Evolutionary conservation across 2,329 filamentous ascomycete species (phyloP).

Genomic region (Fusarium concolor): DNA sequence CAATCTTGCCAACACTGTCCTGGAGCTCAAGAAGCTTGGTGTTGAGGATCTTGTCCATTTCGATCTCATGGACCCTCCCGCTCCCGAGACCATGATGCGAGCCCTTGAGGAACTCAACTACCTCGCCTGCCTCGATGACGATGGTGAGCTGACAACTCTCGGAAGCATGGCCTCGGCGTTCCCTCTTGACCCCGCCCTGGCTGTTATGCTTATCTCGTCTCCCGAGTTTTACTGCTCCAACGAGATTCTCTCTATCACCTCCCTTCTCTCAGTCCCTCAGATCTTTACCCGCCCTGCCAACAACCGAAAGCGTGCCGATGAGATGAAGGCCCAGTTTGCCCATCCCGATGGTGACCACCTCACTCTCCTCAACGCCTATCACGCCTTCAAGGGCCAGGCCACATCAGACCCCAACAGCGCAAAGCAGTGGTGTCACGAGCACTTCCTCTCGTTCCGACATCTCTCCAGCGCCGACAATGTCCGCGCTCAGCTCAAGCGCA

Average conservation of each 20-base stretch:
- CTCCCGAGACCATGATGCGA: slow-evolving; percentile 98
- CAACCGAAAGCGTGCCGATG: slow-evolving; percentile 90
- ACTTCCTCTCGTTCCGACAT: slow-evolving; percentile 91
- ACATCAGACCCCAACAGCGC: slow-evolving; percentile 70
- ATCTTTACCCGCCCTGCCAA: slow-evolving; percentile 89
- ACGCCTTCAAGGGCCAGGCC: slow-evolving; percentile 87
- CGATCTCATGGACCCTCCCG: slow-evolving; percentile 97
- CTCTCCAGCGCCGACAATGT: slow-evolving; percentile 95
- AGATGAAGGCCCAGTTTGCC: slow-evolving; percentile 95
- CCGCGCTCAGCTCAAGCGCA: slow-evolving; percentile 88
- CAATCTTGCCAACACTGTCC: slow-evolving; percentile 92
- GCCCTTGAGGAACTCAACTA: slow-evolving; percentile 98
- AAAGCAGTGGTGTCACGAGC: slow-evolving; percentile 96
- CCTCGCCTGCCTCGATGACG: slow-evolving; percentile 93
- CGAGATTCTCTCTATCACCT: slow-evolving; percentile 94
- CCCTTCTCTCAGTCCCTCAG: slow-evolving; percentile 92
- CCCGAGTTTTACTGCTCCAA: slow-evolving; percentile 99
- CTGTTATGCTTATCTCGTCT: slow-evolving; percentile 97
- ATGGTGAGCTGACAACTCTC: slow-evolving; percentile 89
- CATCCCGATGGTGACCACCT: slow-evolving; percentile 95
- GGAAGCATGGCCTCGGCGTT: slow-evolving; percentile 93
- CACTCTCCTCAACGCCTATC: slow-evolving; percentile 96
- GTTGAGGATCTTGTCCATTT: slow-evolving; percentile 97
- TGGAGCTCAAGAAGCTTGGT: slow-evolving; percentile 97
- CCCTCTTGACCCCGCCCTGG: slow-evolving; percentile 90